Evolutionary conservation across 2,329 filamentous ascomycete species (phyloP).

Genomic region (Xylariaceae sp.): DNA sequence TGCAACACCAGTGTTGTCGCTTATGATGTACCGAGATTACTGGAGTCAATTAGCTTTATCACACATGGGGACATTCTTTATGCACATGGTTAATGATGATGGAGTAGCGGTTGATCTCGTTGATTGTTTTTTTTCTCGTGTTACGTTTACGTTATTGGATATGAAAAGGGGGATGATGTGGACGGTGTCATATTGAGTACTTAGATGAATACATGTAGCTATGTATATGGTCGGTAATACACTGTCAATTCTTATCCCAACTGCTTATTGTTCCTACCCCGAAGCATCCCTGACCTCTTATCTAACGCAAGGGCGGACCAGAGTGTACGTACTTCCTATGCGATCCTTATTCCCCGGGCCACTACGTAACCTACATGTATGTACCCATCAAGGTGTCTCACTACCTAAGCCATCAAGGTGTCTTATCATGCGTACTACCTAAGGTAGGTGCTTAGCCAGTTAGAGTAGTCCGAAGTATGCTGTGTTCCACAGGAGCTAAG

Average conservation of each 20-base stretch:
- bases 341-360: too few species aligned
- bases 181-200: conserved; percentile 41
- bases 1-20: conserved; percentile 8
- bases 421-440: too few species aligned
- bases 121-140: conserved; percentile 33
- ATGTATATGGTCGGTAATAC: conserved; percentile 45
- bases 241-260: conserved; percentile 31
- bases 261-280: neutral
- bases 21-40: conserved; percentile 26
- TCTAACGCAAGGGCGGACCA: too few species aligned
- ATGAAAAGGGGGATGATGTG: conserved; percentile 38
- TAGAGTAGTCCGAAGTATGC: neutral
- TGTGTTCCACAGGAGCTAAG: neutral
- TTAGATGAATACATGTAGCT: conserved; percentile 49
- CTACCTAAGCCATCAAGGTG: too few species aligned
- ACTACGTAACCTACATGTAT: too few species aligned
- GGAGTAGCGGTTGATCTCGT: conserved; percentile 27
- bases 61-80: conserved; percentile 21
- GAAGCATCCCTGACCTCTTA: too few species aligned
- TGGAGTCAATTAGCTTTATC: conserved; percentile 32
- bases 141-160: conserved; percentile 29
- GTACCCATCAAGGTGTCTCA: neutral
- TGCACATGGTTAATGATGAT: conserved; percentile 23
- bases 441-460: too few species aligned
- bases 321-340: too few species aligned